These are phyloP conservation scores for Ustilago bromivora DNA, from an alignment of 1,284 basidiomycete genomes.

Conservation along the genomic window DNA sequence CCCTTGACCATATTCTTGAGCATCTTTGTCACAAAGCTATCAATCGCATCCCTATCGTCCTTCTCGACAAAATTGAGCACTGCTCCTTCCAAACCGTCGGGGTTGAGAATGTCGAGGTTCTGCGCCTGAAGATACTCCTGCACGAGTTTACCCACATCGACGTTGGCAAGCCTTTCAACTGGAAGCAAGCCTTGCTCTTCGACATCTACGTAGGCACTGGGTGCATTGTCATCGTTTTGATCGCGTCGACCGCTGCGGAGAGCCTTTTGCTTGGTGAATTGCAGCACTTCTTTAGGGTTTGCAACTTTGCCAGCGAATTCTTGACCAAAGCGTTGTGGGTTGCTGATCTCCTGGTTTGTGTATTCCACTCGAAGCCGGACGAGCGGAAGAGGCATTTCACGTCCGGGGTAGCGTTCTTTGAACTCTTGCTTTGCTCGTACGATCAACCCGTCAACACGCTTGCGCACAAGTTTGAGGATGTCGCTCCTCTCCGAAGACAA, in stretches of 20 bases:
- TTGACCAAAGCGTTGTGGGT: conserved; percentile 95
- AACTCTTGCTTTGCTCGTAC: conserved; percentile 80
- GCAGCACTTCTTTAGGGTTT: conserved; percentile 92
- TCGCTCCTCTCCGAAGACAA: conserved; percentile 51
- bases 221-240: conserved; percentile 8
- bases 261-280: conserved; percentile 83
- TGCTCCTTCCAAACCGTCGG: conserved; percentile 58
- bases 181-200: conserved; percentile 50
- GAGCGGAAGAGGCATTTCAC: conserved; percentile 76
- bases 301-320: conserved; percentile 91
- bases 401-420: conserved; percentile 76
- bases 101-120: conserved; percentile 62
- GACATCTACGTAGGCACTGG: conserved; percentile 44
- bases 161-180: conserved; percentile 59
- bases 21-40: conserved; percentile 54
- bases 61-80: conserved; percentile 67
- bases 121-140: conserved; percentile 61
- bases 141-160: conserved; percentile 60
- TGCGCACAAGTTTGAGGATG: conserved; percentile 56
- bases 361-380: conserved; percentile 78
- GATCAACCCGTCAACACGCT: conserved; percentile 74
- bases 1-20: conserved; percentile 50
- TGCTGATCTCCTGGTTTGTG: conserved; percentile 71
- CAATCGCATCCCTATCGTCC: conserved; percentile 63
- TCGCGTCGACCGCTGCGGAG: conserved; percentile 27